Base-by-base conservation (phyloP, 1,284 basidiomycete species). In the Porogramme epimiltina region DNA sequence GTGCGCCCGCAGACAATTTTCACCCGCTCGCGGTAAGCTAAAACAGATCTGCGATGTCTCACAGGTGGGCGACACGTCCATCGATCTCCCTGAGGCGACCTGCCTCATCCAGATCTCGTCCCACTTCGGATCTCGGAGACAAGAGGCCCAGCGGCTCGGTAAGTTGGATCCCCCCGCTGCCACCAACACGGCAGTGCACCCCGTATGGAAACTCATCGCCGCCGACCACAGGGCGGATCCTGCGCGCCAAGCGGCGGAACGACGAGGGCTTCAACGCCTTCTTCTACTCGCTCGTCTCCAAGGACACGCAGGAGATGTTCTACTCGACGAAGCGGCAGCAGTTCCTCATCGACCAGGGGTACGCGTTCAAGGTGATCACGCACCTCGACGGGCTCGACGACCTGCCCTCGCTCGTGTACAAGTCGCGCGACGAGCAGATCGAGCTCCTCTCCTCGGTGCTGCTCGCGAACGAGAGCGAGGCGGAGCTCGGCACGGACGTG, bases 201-300 rank as follows among this genome's bases (percentile, higher is more conserved):
- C 28, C 16, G 10, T 5, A 6, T 16, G 16, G 10, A 9, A 37
- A 38, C 45, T 25, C 40, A 31, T 15, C 43, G 16, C 1, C 20
- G 4, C 4, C 8, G 15, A 19, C 22, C 11, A 22, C 55, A 93
- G 91, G 93, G 23, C 92, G 95, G 46, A 99, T 99, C 64, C 76
- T 99, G 48, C 88, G 97, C 55, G 97, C 97, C 9, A 99, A 99
- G 73, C 83, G 97, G 49, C 82, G 97, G 60, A 99, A 99, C 68
- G 97, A 99, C 67, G 97, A 99, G 71, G 97, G 97, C 1, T 99
- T 99, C 78, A 99, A 99, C 62, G 97, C 97, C 13, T 99, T 99
- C 75, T 99, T 99, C 76, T 99, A 99, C 73, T 98, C 95, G 28
- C 83, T 99, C 25, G 97, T 99, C 39, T 97, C 94, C 34, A 98